Percentiles rank a stretch among this genome's conserved stretches.
These are phyloP conservation scores for Pyronema omphalodes DNA, from an alignment of 495 filamentous ascomycete genomes.

Conservation along the genomic window DNA sequence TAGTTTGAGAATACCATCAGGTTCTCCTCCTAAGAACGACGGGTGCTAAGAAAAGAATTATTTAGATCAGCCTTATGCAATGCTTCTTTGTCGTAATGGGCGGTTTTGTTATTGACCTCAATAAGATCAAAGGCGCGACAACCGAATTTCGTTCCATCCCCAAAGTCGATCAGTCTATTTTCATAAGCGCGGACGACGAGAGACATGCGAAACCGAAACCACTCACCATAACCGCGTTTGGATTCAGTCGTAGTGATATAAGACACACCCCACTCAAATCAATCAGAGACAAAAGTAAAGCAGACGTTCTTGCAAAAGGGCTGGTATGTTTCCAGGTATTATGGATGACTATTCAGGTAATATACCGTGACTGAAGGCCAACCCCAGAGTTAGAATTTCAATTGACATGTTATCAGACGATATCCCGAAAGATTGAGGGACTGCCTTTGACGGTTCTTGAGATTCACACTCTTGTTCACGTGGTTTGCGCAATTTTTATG, in stretches of 20 bases:
- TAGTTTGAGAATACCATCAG: background rate
- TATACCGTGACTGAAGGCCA: no score
- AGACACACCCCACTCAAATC: background rate
- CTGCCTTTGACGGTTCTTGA: conserved; percentile 6
- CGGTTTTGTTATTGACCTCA: conserved; percentile 18
- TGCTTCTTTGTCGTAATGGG: conserved; percentile 21
- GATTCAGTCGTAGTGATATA: no score
- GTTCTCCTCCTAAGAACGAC: background rate
- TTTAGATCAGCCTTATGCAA: no score
- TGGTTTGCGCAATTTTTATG: conserved; percentile 7
- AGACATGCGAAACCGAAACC: no score
- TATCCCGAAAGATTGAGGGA: background rate
- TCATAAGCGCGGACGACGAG: no score
- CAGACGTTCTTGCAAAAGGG: conserved; percentile 4
- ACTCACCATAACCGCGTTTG: no score
- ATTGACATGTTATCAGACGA: background rate
- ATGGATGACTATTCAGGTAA: conserved; percentile 3
- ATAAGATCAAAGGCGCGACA: background rate
- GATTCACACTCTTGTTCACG: conserved; percentile 7
- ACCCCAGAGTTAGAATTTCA: background rate
- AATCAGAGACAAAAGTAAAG: conserved; percentile 7
- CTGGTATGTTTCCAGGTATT: conserved; percentile 5
- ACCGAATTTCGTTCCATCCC: background rate
- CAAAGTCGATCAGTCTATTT: no score
- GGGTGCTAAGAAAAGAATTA: background rate